These are phyloP conservation scores for Botrytis sinoallii DNA, from an alignment of 2,329 filamentous ascomycete species.

Conservation along the genomic window DNA sequence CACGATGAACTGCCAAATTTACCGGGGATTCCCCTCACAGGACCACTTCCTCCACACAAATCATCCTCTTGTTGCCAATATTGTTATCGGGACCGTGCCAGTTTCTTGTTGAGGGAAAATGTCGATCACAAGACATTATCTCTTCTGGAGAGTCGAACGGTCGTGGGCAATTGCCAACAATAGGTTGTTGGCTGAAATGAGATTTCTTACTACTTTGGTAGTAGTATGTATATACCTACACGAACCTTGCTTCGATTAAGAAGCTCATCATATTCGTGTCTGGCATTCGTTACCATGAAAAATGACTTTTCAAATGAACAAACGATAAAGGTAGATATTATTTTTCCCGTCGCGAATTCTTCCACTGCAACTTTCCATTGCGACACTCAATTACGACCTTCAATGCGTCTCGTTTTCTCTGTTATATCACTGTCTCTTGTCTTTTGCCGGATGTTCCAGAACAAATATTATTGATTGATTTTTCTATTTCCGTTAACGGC, in stretches of 20 bases:
- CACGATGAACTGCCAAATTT: neutral
- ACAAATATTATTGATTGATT: neutral
- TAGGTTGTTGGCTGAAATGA: neutral
- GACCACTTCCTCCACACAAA: neutral
- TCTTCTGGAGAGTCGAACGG: neutral
- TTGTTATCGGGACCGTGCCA: constrained; percentile 13
- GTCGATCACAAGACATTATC: constrained; percentile 16
- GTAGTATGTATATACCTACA: constrained; percentile 4
- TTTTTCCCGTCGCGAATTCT: neutral
- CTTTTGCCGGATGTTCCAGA: neutral
- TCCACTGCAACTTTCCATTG: neutral
- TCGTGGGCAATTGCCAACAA: neutral
- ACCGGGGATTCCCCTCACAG: neutral
- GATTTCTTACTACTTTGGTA: constrained; percentile 8
- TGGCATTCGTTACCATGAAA: neutral
- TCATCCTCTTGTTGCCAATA: neutral
- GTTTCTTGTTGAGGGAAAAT: neutral
- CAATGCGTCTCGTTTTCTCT: neutral
- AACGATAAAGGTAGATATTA: neutral
- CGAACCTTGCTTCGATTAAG: neutral
- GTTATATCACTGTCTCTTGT: neutral
- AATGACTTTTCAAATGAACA: neutral
- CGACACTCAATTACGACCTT: neutral
- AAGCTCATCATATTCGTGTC: neutral
- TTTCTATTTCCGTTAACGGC: constrained; percentile 35